Base-by-base conservation (phyloP, 2,329 filamentous ascomycete genomes). In the Gremmenia infestans region DNA sequence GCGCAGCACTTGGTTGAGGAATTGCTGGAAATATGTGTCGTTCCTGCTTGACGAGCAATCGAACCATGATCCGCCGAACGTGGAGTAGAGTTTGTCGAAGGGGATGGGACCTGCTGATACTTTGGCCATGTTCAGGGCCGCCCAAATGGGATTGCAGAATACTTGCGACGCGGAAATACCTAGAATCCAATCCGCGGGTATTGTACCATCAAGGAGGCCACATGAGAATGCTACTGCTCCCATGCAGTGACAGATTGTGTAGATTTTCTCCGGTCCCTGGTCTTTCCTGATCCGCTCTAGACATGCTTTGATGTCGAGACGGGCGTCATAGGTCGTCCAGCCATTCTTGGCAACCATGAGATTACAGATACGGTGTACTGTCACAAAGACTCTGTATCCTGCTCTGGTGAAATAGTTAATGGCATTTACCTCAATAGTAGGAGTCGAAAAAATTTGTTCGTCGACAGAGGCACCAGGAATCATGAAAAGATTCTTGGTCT, bases 111-210 rank as follows among this genome's bases (percentile, higher is more conserved):
- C 64, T 2, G 74, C 72, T 47, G 73, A 67, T 43, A 78, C 78
- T 71, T 86, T 86, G 62, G 78, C 72, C 70, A 78, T 74, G 71
- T 86, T 86, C 57, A 76, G 67, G 1, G 72, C 68, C 59, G 75
- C 75, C 78, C 81, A 86, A 47, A 81, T 73, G 1, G 82, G 81
- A 68, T 86, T 80, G 74, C 84, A 81, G 67, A 86, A 86, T 2
- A 85, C 82, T 63, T 86, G 82, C 37, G 78, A 82, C 66, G 76
- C 79, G 0, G 78, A 79, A 53, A 87, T 72, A 17, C 83, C 83
- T 17, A 73, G 69, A 62, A 87, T 75, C 81, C 82, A 86, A 42
- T 67, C 67, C 0, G 76, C 61, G 0, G 81, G 80, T 51, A 87
- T 81, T 0, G 79, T 81, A 39, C 83, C 82, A 65, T 84, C 81